Evolutionary conservation across 2,329 filamentous ascomycete genomes (phyloP), one percentile per base, ranked within the genome.

Genomic region (Lecanosticta acicola): DNA sequence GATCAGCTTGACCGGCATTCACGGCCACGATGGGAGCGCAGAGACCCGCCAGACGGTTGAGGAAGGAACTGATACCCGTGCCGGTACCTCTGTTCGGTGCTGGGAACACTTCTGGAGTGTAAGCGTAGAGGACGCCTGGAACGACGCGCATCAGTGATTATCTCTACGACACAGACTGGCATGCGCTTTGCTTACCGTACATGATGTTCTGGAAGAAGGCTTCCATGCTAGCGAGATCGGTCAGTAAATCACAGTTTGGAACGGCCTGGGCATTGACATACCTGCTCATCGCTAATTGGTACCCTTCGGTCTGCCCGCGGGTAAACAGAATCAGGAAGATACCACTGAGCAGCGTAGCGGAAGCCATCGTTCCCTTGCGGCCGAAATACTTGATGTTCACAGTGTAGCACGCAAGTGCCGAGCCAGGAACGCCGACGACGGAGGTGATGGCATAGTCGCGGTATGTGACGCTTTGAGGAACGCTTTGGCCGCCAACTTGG

Each of bases 391-490:
- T 86, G 34, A 81, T 68, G 34, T 84, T 75, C 47, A 94, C 86
- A 1, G 84, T 80, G 58, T 78, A 86, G 49, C 83, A 84, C 13
- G 83, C 87, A 8, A 91, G 71, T 16, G 93, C 68, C 39, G 83
- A 85, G 17, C 87, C 87, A 0, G 87, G 87, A 2, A 93, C 80
- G 32, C 87, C 87, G 39, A 83, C 78, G 32, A 87, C 71, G 33
- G 84, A 85, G 13, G 85, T 87, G 64, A 94, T 89, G 64, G 83
- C 83, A 64, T 89, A 91, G 72, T 88, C 87, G 50, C 85, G 82
- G 70, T 93, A 94, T 0, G 80, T 71, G 14, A 65, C 63, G 34
- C 39, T 38, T 35, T 49, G 32, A 10, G 68, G 60, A 19, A 68
- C 66, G 8, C 56, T 53, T 39, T 68, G 68, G 11, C 37, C 47